Percentiles rank a stretch among this genome's conserved stretches.
phyloP scores from a whole-genome alignment of 2,329 filamentous ascomycete species.

The Diplocarpon mali region DNA sequence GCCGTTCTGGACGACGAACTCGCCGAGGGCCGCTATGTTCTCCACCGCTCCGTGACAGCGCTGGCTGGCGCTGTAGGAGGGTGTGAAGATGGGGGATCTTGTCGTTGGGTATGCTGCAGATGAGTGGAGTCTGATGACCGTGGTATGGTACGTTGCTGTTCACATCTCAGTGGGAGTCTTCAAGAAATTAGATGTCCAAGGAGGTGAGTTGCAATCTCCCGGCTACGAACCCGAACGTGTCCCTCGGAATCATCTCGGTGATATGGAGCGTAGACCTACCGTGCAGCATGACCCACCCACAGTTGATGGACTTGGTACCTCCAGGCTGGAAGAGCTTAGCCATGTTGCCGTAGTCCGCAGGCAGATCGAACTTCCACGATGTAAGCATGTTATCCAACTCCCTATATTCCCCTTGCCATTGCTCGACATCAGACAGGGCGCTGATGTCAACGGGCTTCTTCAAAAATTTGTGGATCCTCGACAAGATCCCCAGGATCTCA shows the following conservation, averaged over 20 bases:
- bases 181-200: too few species aligned
- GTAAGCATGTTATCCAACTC: conserved; percentile 72
- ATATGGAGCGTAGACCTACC: conserved; percentile 12
- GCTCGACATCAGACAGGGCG: conserved; percentile 71
- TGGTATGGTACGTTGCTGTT: conserved; percentile 70
- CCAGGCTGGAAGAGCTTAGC: conserved; percentile 63
- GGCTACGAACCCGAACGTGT: too few species aligned
- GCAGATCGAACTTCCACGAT: conserved; percentile 74
- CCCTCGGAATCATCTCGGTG: not conserved
- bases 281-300: conserved; percentile 84
- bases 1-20: conserved; percentile 64
- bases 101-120: conserved; percentile 89
- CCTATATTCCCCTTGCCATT: conserved; percentile 81
- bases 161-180: not conserved
- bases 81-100: conserved; percentile 77
- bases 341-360: conserved; percentile 76
- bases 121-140: conserved; percentile 81
- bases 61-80: conserved; percentile 76
- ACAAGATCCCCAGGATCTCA: conserved; percentile 78
- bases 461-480: conserved; percentile 77
- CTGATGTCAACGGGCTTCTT: conserved; percentile 86
- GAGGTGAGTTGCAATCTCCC: too few species aligned
- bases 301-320: conserved; percentile 59
- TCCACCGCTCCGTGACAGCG: conserved; percentile 75
- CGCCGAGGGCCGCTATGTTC: conserved; percentile 66